Evolutionary conservation across 31 red algal species (phyloP).

Genomic region (Asparagopsis taxiformis): DNA sequence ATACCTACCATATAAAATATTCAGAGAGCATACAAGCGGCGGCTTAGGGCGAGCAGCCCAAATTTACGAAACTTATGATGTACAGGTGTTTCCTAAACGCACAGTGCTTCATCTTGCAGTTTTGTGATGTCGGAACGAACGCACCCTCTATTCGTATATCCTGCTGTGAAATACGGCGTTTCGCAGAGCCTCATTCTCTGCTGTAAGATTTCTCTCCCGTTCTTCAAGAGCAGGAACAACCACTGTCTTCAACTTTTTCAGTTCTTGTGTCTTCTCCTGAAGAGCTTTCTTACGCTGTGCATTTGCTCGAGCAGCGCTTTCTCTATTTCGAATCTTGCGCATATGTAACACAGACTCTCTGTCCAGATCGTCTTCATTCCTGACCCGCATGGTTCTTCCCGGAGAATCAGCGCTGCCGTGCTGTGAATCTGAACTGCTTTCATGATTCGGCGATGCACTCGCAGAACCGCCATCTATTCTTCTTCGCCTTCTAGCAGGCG

Average conservation of each 20-base stretch:
- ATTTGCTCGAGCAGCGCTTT: slow-evolving; percentile 8
- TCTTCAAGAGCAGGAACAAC: not conserved
- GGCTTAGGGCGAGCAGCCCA: no score
- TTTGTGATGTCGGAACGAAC: no score
- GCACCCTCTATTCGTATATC: no score
- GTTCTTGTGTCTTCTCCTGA: slow-evolving; percentile 7
- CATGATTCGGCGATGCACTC: not conserved
- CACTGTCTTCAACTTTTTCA: slow-evolving; percentile 10
- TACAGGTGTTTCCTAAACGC: no score
- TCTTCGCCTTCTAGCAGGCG: not conserved
- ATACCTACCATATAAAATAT: no score
- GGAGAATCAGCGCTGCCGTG: not conserved
- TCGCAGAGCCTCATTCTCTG: not conserved
- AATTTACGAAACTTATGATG: no score
- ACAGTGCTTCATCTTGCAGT: no score
- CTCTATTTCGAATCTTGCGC: slow-evolving; percentile 15
- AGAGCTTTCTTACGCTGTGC: not conserved
- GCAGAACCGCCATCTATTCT: not conserved
- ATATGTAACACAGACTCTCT: slow-evolving; percentile 1
- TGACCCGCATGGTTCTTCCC: not conserved
- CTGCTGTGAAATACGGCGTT: no score
- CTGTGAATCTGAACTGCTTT: not conserved
- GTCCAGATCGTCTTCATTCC: slow-evolving; percentile 14
- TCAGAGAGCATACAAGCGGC: no score
- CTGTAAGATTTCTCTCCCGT: not conserved